These are phyloP conservation scores for Pestalotiopsis sp. DNA, from an alignment of 2,329 filamentous ascomycete species.

Conservation along the genomic window DNA sequence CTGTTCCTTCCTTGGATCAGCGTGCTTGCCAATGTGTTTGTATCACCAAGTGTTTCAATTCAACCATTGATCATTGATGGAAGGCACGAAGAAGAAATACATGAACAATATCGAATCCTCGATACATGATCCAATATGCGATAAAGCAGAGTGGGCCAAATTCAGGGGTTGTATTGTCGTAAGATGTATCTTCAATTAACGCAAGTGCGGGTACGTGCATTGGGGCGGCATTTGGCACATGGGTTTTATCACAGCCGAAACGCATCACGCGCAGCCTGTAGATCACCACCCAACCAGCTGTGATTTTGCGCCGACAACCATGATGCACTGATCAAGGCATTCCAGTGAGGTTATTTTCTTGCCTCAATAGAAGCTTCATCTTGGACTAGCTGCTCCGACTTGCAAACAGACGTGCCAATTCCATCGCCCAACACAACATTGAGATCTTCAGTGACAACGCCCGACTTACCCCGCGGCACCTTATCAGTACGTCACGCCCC, in stretches of 20 bases:
- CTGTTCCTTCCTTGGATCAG: neutral
- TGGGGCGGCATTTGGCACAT: slow-evolving; percentile 10
- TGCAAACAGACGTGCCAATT: neutral
- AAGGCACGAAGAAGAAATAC: neutral
- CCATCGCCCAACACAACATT: neutral
- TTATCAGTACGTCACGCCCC: slow-evolving; percentile 15
- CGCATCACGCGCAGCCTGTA: slow-evolving; percentile 1
- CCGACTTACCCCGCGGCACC: slow-evolving; percentile 14
- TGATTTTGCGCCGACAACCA: neutral
- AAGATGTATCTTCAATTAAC: slow-evolving; percentile 1
- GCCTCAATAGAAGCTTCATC: neutral
- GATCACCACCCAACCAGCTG: neutral
- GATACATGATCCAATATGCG: neutral
- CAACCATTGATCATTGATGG: neutral
- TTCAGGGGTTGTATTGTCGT: neutral
- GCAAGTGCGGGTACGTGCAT: slow-evolving; percentile 12
- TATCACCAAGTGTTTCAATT: neutral
- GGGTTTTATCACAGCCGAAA: neutral
- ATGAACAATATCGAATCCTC: neutral
- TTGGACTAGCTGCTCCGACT: neutral
- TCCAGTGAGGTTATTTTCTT: neutral
- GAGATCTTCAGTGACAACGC: neutral
- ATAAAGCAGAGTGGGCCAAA: slow-evolving; percentile 7
- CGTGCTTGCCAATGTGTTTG: neutral
- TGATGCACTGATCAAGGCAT: neutral